Evolutionary conservation across 352 stramenopile genomes (phyloP).

Genomic region (Pythium scleroteichum): DNA sequence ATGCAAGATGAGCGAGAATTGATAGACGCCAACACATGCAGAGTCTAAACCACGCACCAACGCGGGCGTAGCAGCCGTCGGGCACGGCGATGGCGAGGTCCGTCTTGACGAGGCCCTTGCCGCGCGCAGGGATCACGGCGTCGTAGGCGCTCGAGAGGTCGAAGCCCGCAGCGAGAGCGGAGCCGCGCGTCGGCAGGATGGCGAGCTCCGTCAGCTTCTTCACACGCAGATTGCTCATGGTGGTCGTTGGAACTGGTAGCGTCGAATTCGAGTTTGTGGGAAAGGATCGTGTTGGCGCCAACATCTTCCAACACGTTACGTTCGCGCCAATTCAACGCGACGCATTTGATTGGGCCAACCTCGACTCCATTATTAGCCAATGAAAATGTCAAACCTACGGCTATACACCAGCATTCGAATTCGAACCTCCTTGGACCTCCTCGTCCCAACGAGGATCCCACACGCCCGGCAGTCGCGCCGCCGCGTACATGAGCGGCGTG

Average conservation of each 20-base stretch:
- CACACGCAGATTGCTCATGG: slow-evolving; percentile 55
- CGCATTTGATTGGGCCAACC: slow-evolving; percentile 6
- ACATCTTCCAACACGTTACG: neutral
- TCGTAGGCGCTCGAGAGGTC: slow-evolving; percentile 88
- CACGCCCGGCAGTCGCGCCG: slow-evolving; percentile 37
- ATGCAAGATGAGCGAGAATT: no score
- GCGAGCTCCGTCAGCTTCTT: slow-evolving; percentile 85
- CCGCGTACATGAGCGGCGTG: slow-evolving; percentile 51
- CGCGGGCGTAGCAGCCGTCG: slow-evolving; percentile 93
- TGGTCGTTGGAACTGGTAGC: slow-evolving; percentile 1
- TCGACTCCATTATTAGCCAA: neutral
- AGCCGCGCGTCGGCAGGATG: slow-evolving; percentile 80
- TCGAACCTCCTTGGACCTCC: neutral
- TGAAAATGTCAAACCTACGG: neutral
- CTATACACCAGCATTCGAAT: neutral
- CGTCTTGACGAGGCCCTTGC: slow-evolving; percentile 97
- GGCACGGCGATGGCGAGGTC: slow-evolving; percentile 96
- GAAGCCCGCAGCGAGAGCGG: slow-evolving; percentile 73
- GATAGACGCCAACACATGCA: no score
- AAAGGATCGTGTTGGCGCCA: slow-evolving; percentile 4
- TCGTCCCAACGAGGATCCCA: slow-evolving; percentile 12
- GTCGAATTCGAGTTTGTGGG: neutral
- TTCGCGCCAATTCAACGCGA: neutral
- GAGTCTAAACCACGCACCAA: no score
- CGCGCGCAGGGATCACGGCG: slow-evolving; percentile 87